Percentiles rank a stretch among this genome's conserved stretches.
Evolutionary conservation across 148 eudicot genomes (phyloP).

Genomic region (Camellia granthamiana): DNA sequence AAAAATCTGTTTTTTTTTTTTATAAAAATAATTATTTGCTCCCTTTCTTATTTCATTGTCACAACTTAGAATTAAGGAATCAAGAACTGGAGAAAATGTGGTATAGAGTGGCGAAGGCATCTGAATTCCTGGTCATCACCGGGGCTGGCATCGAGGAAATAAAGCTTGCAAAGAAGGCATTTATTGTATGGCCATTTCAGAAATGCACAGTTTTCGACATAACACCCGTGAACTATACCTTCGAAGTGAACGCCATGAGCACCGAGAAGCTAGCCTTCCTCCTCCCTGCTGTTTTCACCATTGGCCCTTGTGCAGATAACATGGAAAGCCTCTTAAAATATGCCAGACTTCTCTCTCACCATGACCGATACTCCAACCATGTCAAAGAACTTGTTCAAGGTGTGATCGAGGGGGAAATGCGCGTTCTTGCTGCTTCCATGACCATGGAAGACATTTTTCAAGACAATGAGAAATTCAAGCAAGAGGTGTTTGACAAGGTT

Average conservation of each 20-base stretch:
- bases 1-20: too few relatives aligned
- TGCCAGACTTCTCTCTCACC: background rate
- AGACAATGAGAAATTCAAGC: background rate
- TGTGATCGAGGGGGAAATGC: background rate
- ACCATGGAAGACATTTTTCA: background rate
- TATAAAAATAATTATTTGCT: too few relatives aligned
- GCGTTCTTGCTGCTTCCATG: background rate
- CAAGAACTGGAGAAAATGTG: background rate
- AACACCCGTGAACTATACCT: background rate
- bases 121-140: background rate
- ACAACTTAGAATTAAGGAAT: background rate
- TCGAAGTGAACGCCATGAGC: conserved; percentile 5
- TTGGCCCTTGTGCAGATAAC: background rate
- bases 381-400: conserved; percentile 6
- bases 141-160: background rate
- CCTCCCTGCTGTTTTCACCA: conserved; percentile 11
- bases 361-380: background rate
- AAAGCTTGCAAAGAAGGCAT: background rate
- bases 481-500: background rate
- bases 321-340: background rate
- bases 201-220: background rate
- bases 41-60: too few relatives aligned
- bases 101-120: background rate
- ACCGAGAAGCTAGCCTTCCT: background rate
- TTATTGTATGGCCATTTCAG: background rate